These are phyloP conservation scores for Elsinoe perseae DNA, from an alignment of 2,329 filamentous ascomycete genomes.

Conservation along the genomic window DNA sequence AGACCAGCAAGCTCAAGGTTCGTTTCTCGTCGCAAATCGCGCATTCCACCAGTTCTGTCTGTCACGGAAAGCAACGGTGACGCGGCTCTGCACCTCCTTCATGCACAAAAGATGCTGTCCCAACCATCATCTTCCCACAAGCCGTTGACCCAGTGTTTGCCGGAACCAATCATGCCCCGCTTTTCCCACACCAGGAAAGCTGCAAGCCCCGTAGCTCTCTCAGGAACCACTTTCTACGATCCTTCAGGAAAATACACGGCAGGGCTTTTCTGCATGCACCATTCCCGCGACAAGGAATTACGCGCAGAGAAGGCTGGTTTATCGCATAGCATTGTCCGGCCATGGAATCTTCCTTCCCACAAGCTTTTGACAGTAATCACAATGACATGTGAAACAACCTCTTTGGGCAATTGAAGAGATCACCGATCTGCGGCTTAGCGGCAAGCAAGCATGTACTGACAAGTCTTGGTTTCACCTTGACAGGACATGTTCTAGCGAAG, in stretches of 20 bases:
- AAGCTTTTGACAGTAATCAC: neutral
- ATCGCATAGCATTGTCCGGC: neutral
- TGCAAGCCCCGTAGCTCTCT: neutral
- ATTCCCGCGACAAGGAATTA: neutral
- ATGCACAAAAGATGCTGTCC: neutral
- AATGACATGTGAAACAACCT: conserved; percentile 3
- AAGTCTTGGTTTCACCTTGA: neutral
- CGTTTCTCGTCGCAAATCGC: neutral
- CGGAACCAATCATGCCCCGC: conserved; percentile 1
- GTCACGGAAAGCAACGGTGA: neutral
- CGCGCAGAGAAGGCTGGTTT: neutral
- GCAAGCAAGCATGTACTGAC: neutral
- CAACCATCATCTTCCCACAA: neutral
- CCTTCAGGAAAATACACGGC: neutral
- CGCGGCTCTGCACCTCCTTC: neutral
- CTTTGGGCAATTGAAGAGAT: conserved; percentile 6
- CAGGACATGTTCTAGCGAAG: neutral
- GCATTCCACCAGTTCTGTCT: conserved; percentile 1
- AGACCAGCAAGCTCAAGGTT: conserved; percentile 4
- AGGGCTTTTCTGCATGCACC: neutral
- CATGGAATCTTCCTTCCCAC: neutral
- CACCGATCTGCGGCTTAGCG: conserved; percentile 12
- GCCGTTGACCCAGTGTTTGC: conserved; percentile 3
- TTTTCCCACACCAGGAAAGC: conserved; percentile 2
- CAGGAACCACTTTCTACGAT: neutral